Percentiles rank a stretch among this genome's conserved stretches.
Evolutionary conservation across 164 flowering plant genomes (phyloP).

Genomic region (Pachysandra terminalis): DNA sequence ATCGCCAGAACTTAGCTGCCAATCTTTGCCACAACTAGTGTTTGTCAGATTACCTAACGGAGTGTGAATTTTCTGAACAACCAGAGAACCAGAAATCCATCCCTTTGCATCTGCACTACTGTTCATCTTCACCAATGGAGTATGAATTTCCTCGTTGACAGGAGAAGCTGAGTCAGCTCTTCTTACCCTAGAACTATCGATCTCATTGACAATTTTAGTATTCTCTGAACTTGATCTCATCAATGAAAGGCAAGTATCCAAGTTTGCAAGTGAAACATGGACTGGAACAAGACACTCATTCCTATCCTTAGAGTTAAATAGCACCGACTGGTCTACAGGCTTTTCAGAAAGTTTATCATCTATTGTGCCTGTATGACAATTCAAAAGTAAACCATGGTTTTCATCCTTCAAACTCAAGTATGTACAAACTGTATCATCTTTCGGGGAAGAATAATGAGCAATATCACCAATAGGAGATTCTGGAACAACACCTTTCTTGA

Average conservation of each 20-base stretch:
- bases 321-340: conserved; percentile 21
- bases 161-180: conserved; percentile 12
- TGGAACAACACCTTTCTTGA: conserved; percentile 80
- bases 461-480: conserved; percentile 70
- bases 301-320: conserved; percentile 11
- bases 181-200: conserved; percentile 8
- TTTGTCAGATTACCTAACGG: conserved; percentile 31
- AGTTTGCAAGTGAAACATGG: conserved; percentile 21
- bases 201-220: conserved; percentile 10
- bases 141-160: conserved; percentile 12
- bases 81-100: conserved; percentile 16
- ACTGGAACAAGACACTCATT: conserved; percentile 15
- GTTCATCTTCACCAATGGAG: conserved; percentile 23
- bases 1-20: conserved; percentile 57
- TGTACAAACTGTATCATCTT: not conserved
- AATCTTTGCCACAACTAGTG: conserved; percentile 51
- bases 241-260: conserved; percentile 2
- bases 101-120: conserved; percentile 4
- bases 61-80: conserved; percentile 20
- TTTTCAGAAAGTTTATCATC: conserved; percentile 4
- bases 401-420: not conserved
- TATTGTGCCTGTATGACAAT: conserved; percentile 2
- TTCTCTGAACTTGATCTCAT: conserved; percentile 15
- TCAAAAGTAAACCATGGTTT: not conserved
- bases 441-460: too few species aligned